Conservation (phyloP, 805 yeast genomes). For the Metschnikowia matae region DNA sequence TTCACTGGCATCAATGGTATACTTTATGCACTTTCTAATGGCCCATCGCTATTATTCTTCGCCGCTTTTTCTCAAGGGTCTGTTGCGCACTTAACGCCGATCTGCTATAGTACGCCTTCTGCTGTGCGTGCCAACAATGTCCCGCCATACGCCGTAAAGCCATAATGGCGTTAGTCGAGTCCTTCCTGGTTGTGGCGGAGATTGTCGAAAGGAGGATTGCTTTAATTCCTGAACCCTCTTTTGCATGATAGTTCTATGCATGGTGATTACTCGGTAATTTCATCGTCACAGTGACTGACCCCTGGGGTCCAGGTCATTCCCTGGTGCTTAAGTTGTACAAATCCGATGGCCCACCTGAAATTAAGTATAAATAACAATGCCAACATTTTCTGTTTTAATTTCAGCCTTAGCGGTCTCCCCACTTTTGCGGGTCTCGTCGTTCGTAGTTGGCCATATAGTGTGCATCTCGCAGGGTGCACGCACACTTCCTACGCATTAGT, state of each 20-base stretch:
- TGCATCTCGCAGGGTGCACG: slow-evolving; percentile 1
- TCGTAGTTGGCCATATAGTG: background rate
- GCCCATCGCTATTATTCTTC: background rate
- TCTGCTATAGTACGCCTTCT: background rate
- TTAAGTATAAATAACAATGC: background rate
- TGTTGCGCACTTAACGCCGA: background rate
- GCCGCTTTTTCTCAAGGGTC: background rate
- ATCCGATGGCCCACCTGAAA: background rate
- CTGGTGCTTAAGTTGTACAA: too few relatives aligned
- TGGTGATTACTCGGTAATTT: background rate
- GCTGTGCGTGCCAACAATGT: background rate
- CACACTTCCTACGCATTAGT: background rate
- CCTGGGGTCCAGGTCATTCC: background rate
- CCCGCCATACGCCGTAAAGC: background rate
- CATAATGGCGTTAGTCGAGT: background rate
- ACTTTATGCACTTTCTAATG: background rate
- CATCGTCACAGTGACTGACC: background rate
- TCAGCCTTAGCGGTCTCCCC: background rate
- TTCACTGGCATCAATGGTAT: background rate
- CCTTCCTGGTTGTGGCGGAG: background rate
- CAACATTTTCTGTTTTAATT: background rate
- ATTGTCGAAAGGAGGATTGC: background rate
- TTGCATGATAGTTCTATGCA: background rate
- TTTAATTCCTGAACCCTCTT: background rate
- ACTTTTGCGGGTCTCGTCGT: background rate